Evolutionary conservation across 306 rosid species (phyloP).

Genomic region (Clitoria ternatea): DNA sequence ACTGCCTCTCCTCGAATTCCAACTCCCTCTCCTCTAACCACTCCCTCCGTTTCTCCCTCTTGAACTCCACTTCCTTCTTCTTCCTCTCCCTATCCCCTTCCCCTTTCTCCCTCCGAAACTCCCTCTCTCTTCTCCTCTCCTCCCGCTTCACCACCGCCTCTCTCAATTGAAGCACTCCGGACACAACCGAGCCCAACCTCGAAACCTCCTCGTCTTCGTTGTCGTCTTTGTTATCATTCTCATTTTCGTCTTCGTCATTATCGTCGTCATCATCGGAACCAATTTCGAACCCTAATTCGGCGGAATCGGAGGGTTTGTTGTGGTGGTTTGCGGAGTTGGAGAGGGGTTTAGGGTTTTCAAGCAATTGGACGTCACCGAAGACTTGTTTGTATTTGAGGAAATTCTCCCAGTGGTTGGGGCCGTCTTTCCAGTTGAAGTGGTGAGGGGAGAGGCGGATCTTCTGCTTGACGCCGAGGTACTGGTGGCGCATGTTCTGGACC

Average conservation of each 20-base stretch:
- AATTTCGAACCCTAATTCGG: slow-evolving; percentile 57
- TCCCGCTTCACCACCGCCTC: slow-evolving; percentile 66
- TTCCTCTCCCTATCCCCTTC: slow-evolving; percentile 43
- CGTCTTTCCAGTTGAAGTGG: slow-evolving; percentile 84
- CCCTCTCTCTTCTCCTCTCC: slow-evolving; percentile 71
- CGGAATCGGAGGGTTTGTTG: too few species aligned
- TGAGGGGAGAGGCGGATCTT: slow-evolving; percentile 68
- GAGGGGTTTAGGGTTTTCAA: slow-evolving; percentile 7
- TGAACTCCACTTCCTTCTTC: slow-evolving; percentile 45
- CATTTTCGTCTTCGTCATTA: slow-evolving; percentile 27
- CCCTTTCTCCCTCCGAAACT: slow-evolving; percentile 48
- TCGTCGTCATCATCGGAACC: slow-evolving; percentile 30
- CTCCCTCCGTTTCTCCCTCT: slow-evolving; percentile 43
- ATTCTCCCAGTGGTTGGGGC: slow-evolving; percentile 87
- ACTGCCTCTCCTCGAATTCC: slow-evolving; percentile 60
- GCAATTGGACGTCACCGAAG: slow-evolving; percentile 71
- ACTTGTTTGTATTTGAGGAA: slow-evolving; percentile 77
- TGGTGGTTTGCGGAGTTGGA: too few species aligned
- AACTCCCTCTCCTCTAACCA: slow-evolving; percentile 45
- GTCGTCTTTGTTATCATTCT: slow-evolving; percentile 26
- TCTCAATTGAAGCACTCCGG: slow-evolving; percentile 54
- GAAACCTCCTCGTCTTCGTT: slow-evolving; percentile 22
- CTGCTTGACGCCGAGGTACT: slow-evolving; percentile 92
- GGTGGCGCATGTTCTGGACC: slow-evolving; percentile 98
- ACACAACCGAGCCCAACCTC: slow-evolving; percentile 42